Base-by-base conservation (phyloP, 768 basidiomycete species). In the Collybia sordida region DNA sequence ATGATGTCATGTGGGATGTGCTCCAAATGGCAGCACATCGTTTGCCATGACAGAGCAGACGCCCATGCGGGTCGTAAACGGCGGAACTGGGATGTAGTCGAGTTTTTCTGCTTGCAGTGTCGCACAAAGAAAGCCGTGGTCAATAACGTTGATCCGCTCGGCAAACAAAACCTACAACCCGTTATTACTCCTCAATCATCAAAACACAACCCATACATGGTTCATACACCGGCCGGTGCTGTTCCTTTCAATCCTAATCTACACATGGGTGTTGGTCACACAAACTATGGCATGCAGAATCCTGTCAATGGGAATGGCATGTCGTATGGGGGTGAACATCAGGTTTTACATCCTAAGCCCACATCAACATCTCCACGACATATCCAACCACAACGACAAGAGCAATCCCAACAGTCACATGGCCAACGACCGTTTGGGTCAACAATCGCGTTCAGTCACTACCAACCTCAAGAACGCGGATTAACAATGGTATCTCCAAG, bases 1-100 rank as follows among this genome's bases (percentile, higher is more conserved):
- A 78, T 96, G 70, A 81, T 93, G 62, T 91, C 82, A 31, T 97
- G 94, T 61, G 90, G 88, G 19, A 63, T 68, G 23, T 97, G 94
- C 65, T 79, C 76, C 12, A 83, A 83, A 64, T 97, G 93, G 94
- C 94, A 96, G 59, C 94, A 97, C 59, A 90, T 90, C 27, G 63
- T 72, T 18, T 97, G 94, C 59, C 91, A 95, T 60, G 90, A 96
- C 60, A 70, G 67, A 42, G 81, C 76, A 23, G 93, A 95, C 64
- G 66, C 70, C 24, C 68, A 73, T 18, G 77, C 80, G 38, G 88
- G 91, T 19, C 78, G 77, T 12, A 81, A 79, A 3, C 79, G 73
- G 55, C 82, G 93, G 17, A 83, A 94, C 57, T 97, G 94, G 94
- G 82, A 90, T 44, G 61, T 71, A n/a, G 90, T 88, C 47, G 89